Evolutionary conservation across 208 protist species (phyloP).

Genomic region (Leishmania amazonensis): DNA sequence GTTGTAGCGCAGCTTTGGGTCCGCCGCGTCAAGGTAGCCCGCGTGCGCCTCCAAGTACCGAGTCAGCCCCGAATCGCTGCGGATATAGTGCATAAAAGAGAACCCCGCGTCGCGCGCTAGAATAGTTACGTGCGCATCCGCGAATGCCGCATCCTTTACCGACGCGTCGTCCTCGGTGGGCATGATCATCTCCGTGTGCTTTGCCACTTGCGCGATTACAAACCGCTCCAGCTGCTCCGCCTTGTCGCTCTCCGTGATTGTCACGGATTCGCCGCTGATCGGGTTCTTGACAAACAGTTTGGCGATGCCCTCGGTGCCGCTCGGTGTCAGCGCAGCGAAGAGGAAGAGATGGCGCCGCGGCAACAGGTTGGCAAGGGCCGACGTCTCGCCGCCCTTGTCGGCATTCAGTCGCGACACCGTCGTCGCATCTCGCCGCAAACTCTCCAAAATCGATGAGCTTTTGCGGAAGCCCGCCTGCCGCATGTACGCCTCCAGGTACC

Average conservation of each 20-base stretch:
- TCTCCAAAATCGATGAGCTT: constrained; percentile 81
- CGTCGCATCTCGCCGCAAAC: constrained; percentile 64
- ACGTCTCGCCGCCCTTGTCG: constrained; percentile 59
- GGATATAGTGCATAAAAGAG: constrained; percentile 60
- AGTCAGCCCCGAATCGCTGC: constrained; percentile 45
- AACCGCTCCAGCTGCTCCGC: constrained; percentile 63
- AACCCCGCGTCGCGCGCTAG: constrained; percentile 84
- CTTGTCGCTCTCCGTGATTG: constrained; percentile 55
- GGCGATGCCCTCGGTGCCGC: constrained; percentile 48
- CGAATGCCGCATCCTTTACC: constrained; percentile 51
- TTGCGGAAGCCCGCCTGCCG: constrained; percentile 84
- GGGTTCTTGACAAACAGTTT: constrained; percentile 91
- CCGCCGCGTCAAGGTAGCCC: constrained; percentile 32
- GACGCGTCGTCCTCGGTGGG: constrained; percentile 68
- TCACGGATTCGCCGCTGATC: constrained; percentile 84
- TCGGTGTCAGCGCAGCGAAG: constrained; percentile 60
- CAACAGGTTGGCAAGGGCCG: constrained; percentile 80
- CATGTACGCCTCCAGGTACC: constrained; percentile 88
- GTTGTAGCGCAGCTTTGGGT: constrained; percentile 63
- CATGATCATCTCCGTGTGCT: constrained; percentile 80
- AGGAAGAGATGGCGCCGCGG: constrained; percentile 88
- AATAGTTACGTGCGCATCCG: constrained; percentile 84
- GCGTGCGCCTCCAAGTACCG: constrained; percentile 65
- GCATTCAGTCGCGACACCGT: constrained; percentile 59
- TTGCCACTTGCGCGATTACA: constrained; percentile 62